phyloP scores from a whole-genome alignment of 345 rosid genomes.

The Arabis alpina region DNA sequence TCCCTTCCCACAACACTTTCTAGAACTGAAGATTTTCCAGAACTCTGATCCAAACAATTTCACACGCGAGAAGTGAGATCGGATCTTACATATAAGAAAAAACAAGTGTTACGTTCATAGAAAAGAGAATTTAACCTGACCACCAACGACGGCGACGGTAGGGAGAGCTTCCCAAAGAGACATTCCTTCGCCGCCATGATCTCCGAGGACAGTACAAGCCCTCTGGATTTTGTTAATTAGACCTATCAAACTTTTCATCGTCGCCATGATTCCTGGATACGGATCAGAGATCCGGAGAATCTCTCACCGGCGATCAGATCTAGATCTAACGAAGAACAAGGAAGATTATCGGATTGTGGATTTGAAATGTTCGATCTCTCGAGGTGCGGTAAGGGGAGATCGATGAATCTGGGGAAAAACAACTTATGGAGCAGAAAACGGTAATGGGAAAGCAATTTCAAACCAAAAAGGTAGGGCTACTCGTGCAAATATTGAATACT shows the following conservation, averaged over 20 bases:
- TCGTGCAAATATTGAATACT: neutral
- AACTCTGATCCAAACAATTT: constrained; percentile 58
- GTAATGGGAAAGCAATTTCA: constrained; percentile 31
- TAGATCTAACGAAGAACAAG: constrained; percentile 26
- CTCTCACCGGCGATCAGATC: constrained; percentile 34
- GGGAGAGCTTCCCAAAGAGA: constrained; percentile 99
- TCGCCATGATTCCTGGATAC: constrained; percentile 66
- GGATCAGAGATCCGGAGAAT: constrained; percentile 36
- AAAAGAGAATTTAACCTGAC: constrained; percentile 65
- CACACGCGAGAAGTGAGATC: constrained; percentile 18
- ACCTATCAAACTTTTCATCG: constrained; percentile 96
- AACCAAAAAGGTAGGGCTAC: constrained; percentile 9
- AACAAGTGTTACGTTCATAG: constrained; percentile 7
- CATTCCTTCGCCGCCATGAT: constrained; percentile 98
- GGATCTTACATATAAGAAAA: constrained; percentile 9
- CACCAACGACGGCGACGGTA: constrained; percentile 96
- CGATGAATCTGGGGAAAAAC: constrained; percentile 33
- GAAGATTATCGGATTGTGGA: constrained; percentile 19
- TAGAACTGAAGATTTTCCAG: constrained; percentile 95
- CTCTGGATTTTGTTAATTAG: constrained; percentile 93
- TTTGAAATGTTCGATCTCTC: constrained; percentile 28
- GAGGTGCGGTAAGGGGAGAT: constrained; percentile 13
- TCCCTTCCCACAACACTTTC: constrained; percentile 99
- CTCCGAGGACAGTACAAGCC: constrained; percentile 95
- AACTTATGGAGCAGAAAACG: constrained; percentile 27